A percentile compares a stretch with the other conserved stretches of the same genome.
Conservation (phyloP, 495 filamentous ascomycete species). For the Podospora pseudoanserina region DNA sequence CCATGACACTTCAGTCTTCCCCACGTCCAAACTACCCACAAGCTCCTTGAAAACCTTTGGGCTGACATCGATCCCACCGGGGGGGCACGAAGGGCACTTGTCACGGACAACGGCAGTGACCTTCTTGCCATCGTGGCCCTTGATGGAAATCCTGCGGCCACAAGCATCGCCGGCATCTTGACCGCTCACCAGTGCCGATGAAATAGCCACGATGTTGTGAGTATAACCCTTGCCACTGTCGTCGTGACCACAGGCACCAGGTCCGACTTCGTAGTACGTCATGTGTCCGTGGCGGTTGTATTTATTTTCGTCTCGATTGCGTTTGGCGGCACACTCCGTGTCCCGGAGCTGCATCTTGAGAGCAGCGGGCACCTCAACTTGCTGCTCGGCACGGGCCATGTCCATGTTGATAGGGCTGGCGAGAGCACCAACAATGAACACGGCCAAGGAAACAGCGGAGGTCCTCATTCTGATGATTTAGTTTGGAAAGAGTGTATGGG, state of each 20-base stretch:
- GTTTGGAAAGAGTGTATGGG: slow-evolving; percentile 12
- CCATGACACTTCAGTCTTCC: slow-evolving; percentile 32
- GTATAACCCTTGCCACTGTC: slow-evolving; percentile 34
- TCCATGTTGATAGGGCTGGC: slow-evolving; percentile 7
- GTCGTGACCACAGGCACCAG: slow-evolving; percentile 41
- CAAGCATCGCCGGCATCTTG: slow-evolving; percentile 54
- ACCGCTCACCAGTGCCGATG: slow-evolving; percentile 33
- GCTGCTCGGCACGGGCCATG: neutral
- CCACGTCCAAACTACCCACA: slow-evolving; percentile 33
- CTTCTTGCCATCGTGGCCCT: slow-evolving; percentile 46
- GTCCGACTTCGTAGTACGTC: slow-evolving; percentile 42
- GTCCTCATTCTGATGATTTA: slow-evolving; percentile 14
- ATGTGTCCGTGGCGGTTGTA: slow-evolving; percentile 32
- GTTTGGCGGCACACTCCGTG: neutral
- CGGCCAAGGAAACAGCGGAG: slow-evolving; percentile 1
- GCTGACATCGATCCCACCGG: slow-evolving; percentile 45
- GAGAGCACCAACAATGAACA: slow-evolving; percentile 9
- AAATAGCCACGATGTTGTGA: slow-evolving; percentile 40
- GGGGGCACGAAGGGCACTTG: slow-evolving; percentile 64
- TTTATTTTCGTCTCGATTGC: neutral
- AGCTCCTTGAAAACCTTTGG: slow-evolving; percentile 39
- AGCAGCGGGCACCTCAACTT: neutral
- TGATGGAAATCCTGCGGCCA: slow-evolving; percentile 59
- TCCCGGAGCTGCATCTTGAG: neutral
- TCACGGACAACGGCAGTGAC: slow-evolving; percentile 58